Percentiles rank a stretch among this genome's conserved stretches.
phyloP scores from a whole-genome alignment of 2,329 filamentous ascomycete species.

The Penicillium sp. region DNA sequence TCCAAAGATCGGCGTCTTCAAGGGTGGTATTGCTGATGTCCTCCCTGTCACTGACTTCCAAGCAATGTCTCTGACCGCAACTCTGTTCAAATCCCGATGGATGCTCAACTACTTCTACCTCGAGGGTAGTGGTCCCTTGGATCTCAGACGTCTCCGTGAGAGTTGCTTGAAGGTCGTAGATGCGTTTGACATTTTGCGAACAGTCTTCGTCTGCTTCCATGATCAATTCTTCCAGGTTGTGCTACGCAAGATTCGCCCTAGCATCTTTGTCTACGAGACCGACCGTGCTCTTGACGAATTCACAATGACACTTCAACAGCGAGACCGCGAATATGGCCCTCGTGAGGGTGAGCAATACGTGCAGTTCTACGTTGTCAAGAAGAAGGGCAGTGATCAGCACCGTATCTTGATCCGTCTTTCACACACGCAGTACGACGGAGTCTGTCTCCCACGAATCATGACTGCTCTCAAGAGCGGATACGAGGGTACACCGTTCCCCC shows the following conservation, averaged over 20 bases:
- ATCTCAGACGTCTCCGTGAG: constrained; percentile 49
- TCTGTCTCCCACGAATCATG: constrained; percentile 65
- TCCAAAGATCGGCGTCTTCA: constrained; percentile 53
- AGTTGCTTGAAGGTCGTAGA: constrained; percentile 55
- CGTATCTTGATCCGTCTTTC: constrained; percentile 64
- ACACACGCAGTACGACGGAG: constrained; percentile 70
- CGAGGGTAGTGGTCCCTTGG: constrained; percentile 48
- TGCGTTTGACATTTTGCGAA: constrained; percentile 66
- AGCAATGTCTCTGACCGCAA: constrained; percentile 39
- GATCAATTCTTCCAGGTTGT: constrained; percentile 60
- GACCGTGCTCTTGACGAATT: constrained; percentile 56
- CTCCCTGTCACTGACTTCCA: constrained; percentile 58
- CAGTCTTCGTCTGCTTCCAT: constrained; percentile 61
- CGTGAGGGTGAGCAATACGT: constrained; percentile 63
- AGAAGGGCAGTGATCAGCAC: constrained; percentile 42
- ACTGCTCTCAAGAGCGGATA: constrained; percentile 62
- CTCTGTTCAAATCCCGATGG: constrained; percentile 40
- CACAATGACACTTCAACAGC: constrained; percentile 55
- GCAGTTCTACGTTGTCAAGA: constrained; percentile 59
- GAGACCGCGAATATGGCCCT: constrained; percentile 59
- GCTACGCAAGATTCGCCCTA: constrained; percentile 55
- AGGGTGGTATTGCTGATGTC: constrained; percentile 58
- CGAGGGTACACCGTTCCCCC: constrained; percentile 41
- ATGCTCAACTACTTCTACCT: constrained; percentile 61
- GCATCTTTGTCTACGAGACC: constrained; percentile 56